Percentiles rank a stretch among this genome's conserved stretches.
phyloP scores from a whole-genome alignment of 2,329 filamentous ascomycete species.

The Chaetomium strumarium region DNA sequence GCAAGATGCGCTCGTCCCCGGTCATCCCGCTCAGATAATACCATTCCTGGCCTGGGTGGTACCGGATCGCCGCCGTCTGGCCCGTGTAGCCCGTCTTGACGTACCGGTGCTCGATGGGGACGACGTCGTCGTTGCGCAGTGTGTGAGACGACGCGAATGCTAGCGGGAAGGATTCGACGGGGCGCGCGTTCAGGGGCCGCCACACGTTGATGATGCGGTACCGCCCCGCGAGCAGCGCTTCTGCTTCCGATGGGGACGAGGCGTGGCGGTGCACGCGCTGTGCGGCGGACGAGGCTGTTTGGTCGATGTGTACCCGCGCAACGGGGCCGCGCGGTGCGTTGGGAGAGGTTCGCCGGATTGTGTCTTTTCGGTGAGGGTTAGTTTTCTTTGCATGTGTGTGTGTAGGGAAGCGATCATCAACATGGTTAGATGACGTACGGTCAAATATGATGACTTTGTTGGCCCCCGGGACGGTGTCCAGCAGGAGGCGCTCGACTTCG shows the following conservation, averaged over 20 bases:
- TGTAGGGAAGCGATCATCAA: background rate
- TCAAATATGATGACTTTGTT: conserved; percentile 71
- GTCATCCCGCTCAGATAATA: conserved; percentile 76
- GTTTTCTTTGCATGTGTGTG: too few species aligned
- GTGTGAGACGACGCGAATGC: conserved; percentile 61
- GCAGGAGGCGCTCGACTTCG: conserved; percentile 68
- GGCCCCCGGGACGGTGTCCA: conserved; percentile 60
- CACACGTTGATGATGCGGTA: conserved; percentile 87
- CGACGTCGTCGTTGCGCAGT: conserved; percentile 57
- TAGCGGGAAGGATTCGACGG: conserved; percentile 61
- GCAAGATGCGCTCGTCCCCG: conserved; percentile 62
- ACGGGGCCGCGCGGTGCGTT: conserved; percentile 63
- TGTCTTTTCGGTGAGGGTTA: conserved; percentile 41
- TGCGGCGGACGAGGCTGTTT: conserved; percentile 61
- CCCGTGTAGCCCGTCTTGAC: conserved; percentile 56
- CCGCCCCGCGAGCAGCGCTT: conserved; percentile 57
- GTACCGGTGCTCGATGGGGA: conserved; percentile 70
- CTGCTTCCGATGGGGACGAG: conserved; percentile 53
- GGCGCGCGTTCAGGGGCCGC: conserved; percentile 56
- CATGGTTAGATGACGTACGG: conserved; percentile 30
- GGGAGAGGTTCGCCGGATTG: conserved; percentile 62
- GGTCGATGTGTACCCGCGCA: conserved; percentile 72
- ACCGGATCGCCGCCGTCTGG: conserved; percentile 64
- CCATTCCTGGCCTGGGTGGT: conserved; percentile 62
- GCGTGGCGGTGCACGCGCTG: conserved; percentile 65